Base-by-base conservation (phyloP, 768 basidiomycete species). In the Mycena metata region DNA sequence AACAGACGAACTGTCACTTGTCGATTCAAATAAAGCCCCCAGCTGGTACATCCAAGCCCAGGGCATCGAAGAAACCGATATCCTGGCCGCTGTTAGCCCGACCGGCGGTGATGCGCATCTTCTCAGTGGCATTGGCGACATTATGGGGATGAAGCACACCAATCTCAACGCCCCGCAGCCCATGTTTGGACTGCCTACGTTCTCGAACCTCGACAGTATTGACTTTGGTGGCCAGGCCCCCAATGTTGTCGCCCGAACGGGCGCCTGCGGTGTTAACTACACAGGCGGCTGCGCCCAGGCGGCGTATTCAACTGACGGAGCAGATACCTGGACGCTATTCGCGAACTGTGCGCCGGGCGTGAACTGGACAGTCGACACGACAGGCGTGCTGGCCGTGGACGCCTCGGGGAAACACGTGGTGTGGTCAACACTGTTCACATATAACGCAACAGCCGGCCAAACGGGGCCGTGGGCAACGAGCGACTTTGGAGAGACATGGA, bases 271-370 rank as follows among this genome's bases (percentile, higher is more conserved):
- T 41, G 36, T 55, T 55, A 55, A 55, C 54, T 55, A 55, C 54
- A 55, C 54, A 39, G 54, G 54, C 9, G 54, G 54, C 54, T 55
- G 54, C 36, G 54, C 54, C 36, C 54, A 55, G 54, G 54, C 54
- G n/a, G 54, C 54, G 54, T 55, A 55, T 41, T 55, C 54, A 55
- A 55, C 54, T 55, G 54, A 55, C 21, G 36, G 54, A 39, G 54
- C 54, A 55, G 36, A 55, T 55, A 55, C 54, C 54, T 55, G 54
- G 54, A 55, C 54, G 54, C 54, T 55, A 55, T 55, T 55, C 54
- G 54, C 36, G 54, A 55, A 55, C 36, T 55, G 54, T 55, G 54
- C 54, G 19, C 54, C 54, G 33, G 54, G 54, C 36, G 54, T 55
- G 54, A 55, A 55, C 54, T 55, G 54, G 54, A 55, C 54, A 55